Percentiles rank a stretch among this genome's conserved stretches.
These are phyloP conservation scores for Xylariaceae sp. DNA, from an alignment of 2,329 filamentous ascomycete genomes.

Conservation along the genomic window DNA sequence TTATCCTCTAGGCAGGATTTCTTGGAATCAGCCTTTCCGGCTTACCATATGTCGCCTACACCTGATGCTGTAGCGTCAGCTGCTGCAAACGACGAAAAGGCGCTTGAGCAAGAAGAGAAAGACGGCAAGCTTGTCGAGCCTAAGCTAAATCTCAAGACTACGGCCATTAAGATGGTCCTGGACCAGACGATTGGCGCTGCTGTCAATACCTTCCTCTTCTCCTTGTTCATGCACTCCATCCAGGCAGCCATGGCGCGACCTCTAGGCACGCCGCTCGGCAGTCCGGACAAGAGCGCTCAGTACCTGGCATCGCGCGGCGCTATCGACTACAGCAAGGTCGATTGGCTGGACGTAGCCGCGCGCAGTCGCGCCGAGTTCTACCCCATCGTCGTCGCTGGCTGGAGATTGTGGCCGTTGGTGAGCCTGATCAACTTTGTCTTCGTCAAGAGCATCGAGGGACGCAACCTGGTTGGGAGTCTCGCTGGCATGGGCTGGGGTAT, in stretches of 20 bases:
- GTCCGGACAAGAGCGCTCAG: slow-evolving; percentile 37
- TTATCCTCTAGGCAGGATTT: slow-evolving; percentile 66
- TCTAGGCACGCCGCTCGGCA: slow-evolving; percentile 36
- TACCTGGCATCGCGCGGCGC: slow-evolving; percentile 38
- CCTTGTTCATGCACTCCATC: slow-evolving; percentile 58
- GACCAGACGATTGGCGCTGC: slow-evolving; percentile 70
- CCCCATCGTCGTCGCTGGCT: slow-evolving; percentile 67
- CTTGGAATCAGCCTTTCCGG: slow-evolving; percentile 75
- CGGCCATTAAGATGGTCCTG: slow-evolving; percentile 66
- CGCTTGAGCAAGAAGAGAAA: slow-evolving; percentile 39
- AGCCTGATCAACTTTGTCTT: slow-evolving; percentile 70
- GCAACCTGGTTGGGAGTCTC: slow-evolving; percentile 71
- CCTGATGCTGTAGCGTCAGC: slow-evolving; percentile 44
- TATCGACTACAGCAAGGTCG: slow-evolving; percentile 50
- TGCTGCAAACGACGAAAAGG: slow-evolving; percentile 46
- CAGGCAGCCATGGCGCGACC: slow-evolving; percentile 49
- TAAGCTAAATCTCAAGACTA: slow-evolving; percentile 64
- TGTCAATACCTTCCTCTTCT: slow-evolving; percentile 62
- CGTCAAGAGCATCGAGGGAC: slow-evolving; percentile 69
- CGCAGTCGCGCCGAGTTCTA: slow-evolving; percentile 59
- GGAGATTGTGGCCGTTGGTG: slow-evolving; percentile 73
- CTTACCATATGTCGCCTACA: slow-evolving; percentile 53
- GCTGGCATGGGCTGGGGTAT: slow-evolving; percentile 76
- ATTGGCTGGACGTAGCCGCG: slow-evolving; percentile 48
- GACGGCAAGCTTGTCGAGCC: slow-evolving; percentile 48